A percentile compares a stretch with the other conserved stretches of the same genome.
Evolutionary conservation across 2,329 filamentous ascomycete species (phyloP).

Genomic region (Alternaria ethzedia): DNA sequence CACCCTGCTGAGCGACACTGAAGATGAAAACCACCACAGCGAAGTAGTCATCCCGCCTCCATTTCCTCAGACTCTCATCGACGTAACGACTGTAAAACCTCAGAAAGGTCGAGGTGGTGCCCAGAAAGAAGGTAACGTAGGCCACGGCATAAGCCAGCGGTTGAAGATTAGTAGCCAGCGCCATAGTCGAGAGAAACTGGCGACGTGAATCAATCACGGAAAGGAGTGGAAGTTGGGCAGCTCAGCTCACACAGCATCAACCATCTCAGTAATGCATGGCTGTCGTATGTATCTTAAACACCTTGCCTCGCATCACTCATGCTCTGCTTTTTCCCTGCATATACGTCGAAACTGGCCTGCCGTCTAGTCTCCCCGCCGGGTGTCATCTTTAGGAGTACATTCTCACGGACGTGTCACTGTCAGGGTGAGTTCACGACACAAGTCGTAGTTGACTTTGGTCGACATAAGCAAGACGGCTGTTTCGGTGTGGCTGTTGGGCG

Average conservation of each 20-base stretch:
- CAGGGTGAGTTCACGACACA: not conserved
- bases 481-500: slow-evolving; percentile 1
- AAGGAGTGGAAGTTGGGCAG: slow-evolving; percentile 3
- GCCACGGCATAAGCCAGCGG: slow-evolving; percentile 27
- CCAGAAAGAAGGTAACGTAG: slow-evolving; percentile 23
- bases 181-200: slow-evolving; percentile 13
- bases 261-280: slow-evolving; percentile 1
- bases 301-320: not conserved
- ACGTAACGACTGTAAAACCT: slow-evolving; percentile 22
- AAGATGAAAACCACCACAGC: slow-evolving; percentile 19
- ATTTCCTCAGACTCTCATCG: slow-evolving; percentile 18
- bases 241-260: slow-evolving; percentile 2
- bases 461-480: not conserved
- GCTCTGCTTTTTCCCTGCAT: not conserved
- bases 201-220: slow-evolving; percentile 2
- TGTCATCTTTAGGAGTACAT: not conserved
- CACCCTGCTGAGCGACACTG: slow-evolving; percentile 22
- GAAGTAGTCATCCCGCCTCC: slow-evolving; percentile 27
- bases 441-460: not conserved
- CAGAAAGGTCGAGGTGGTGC: slow-evolving; percentile 18
- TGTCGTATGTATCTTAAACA: not conserved
- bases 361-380: not conserved
- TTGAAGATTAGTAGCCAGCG: slow-evolving; percentile 17
- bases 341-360: not conserved
- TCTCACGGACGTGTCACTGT: not conserved